Conservation (phyloP, 163 green algal genomes). For the Scenedesmus sp. region DNA sequence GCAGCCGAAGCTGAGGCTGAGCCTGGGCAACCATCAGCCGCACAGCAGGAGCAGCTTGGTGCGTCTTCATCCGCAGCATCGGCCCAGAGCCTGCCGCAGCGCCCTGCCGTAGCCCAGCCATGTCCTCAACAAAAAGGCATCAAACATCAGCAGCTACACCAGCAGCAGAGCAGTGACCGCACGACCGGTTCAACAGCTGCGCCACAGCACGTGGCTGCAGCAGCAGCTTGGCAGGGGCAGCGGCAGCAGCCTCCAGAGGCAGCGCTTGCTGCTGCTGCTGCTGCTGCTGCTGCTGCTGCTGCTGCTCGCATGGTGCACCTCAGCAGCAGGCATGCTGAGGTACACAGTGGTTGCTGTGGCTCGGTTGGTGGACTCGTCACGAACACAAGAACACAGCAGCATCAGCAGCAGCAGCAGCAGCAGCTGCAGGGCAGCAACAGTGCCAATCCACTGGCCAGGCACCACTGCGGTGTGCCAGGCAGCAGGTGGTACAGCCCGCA, state of each 20-base stretch:
- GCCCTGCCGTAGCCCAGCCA: no score
- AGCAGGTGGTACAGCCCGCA: background rate
- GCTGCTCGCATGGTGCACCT: background rate
- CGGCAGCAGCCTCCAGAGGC: background rate
- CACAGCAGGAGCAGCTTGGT: background rate
- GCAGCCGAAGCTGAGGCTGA: background rate
- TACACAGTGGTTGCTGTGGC: background rate
- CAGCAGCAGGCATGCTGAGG: slow-evolving; percentile 15
- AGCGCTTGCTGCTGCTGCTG: background rate
- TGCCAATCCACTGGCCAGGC: background rate
- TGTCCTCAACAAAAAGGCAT: no score
- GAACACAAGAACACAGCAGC: background rate
- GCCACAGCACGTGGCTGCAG: background rate
- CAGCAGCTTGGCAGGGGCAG: background rate
- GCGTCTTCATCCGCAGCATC: no score
- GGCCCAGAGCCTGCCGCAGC: no score
- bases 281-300: background rate
- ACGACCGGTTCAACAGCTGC: background rate
- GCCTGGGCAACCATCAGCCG: background rate
- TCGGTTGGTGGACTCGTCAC: background rate
- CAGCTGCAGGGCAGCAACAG: background rate
- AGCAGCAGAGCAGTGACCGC: background rate
- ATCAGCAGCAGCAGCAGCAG: background rate
- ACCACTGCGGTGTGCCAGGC: background rate
- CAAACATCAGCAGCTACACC: background rate